A percentile compares a stretch with the other conserved stretches of the same genome.
phyloP scores from a whole-genome alignment of 2,329 filamentous ascomycete species.

The Trichophyton schoenleinii region DNA sequence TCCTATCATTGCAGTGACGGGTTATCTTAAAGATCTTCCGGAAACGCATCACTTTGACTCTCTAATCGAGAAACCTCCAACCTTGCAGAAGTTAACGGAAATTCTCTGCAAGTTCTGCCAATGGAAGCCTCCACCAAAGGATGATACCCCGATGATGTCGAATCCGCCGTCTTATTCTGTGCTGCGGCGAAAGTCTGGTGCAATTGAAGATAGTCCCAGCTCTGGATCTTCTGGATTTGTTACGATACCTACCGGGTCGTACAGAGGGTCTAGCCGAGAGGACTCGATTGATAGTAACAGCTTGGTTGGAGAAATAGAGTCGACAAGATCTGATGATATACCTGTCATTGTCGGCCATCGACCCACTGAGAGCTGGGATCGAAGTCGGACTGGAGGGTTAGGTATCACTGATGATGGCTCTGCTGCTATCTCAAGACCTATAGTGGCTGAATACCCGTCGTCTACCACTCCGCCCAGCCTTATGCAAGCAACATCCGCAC shows the following conservation, averaged over 20 bases:
- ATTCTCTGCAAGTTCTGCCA: slow-evolving; percentile 78
- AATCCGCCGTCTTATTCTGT: slow-evolving; percentile 45
- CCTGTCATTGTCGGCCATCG: slow-evolving; percentile 64
- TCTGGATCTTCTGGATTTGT: slow-evolving; percentile 63
- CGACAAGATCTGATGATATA: slow-evolving; percentile 63
- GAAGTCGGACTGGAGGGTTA: slow-evolving; percentile 42
- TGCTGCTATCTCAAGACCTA: slow-evolving; percentile 6
- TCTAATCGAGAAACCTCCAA: slow-evolving; percentile 92
- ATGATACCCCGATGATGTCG: slow-evolving; percentile 44
- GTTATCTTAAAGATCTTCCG: slow-evolving; percentile 93
- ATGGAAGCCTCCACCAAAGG: slow-evolving; percentile 70
- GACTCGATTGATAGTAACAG: slow-evolving; percentile 74
- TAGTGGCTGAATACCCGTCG: slow-evolving; percentile 9
- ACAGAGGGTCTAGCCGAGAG: slow-evolving; percentile 66
- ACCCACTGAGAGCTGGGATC: slow-evolving; percentile 58
- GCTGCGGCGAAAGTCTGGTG: slow-evolving; percentile 51
- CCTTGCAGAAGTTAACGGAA: slow-evolving; percentile 78
- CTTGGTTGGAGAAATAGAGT: slow-evolving; percentile 68
- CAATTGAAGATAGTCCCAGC: slow-evolving; percentile 67
- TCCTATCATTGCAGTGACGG: slow-evolving; percentile 90
- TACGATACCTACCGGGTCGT: slow-evolving; percentile 52
- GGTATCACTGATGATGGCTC: slow-evolving; percentile 56
- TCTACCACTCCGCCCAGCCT: slow-evolving; percentile 41
- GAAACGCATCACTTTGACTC: slow-evolving; percentile 93
- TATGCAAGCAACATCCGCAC: slow-evolving; percentile 52